A percentile compares a stretch with the other conserved stretches of the same genome.
Evolutionary conservation across 371 early-diverging fungal species (phyloP).

Genomic region (Chytridiales sp.): DNA sequence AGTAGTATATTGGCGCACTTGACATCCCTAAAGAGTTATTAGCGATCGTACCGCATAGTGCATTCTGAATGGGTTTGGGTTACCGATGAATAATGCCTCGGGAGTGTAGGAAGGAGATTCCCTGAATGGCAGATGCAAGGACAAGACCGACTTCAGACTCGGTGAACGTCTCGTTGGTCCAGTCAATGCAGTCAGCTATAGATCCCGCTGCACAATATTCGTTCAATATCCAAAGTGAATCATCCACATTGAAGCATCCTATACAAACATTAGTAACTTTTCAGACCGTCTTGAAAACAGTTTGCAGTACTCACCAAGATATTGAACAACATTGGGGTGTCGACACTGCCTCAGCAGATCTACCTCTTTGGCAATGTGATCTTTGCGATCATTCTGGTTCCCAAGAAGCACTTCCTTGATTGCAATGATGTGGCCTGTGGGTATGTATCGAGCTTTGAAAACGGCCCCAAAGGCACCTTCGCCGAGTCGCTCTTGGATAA

Average conservation of each 20-base stretch:
- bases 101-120: constrained; percentile 37
- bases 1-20: constrained; percentile 36
- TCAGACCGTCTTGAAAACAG: background rate
- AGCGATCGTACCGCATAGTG: too few species aligned
- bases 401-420: constrained; percentile 39
- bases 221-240: constrained; percentile 42
- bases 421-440: constrained; percentile 37
- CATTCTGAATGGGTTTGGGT: background rate
- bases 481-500: constrained; percentile 39
- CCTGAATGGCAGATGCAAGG: constrained; percentile 43
- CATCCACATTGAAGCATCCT: constrained; percentile 25
- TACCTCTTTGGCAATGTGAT: constrained; percentile 39
- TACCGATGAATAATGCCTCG: constrained; percentile 33
- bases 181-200: constrained; percentile 31
- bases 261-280: background rate
- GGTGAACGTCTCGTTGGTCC: constrained; percentile 26
- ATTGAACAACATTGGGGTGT: constrained; percentile 37
- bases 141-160: constrained; percentile 32
- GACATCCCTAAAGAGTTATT: constrained; percentile 49
- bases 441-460: constrained; percentile 32
- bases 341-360: constrained; percentile 25
- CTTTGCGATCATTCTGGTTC: constrained; percentile 15
- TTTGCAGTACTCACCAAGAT: constrained; percentile 18
- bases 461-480: constrained; percentile 48
- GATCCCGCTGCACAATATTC: constrained; percentile 45